phyloP scores from a whole-genome alignment of 495 filamentous ascomycete species.

The Oleoguttula mirabilis region DNA sequence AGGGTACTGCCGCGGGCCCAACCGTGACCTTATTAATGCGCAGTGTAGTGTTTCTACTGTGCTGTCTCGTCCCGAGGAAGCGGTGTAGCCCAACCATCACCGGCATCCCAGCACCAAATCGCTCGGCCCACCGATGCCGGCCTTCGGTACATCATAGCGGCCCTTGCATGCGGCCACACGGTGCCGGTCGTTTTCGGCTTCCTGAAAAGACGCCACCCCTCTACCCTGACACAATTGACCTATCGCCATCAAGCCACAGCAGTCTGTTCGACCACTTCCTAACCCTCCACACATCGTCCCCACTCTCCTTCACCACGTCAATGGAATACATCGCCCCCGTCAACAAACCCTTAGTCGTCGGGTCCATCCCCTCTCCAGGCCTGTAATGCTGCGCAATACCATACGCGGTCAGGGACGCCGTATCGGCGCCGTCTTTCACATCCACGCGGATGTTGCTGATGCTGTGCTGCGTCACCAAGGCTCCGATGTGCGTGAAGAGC shows the following conservation, averaged over 20 bases:
- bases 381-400: conserved; percentile 19
- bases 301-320: conserved; percentile 17
- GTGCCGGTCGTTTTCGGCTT: too few relatives aligned
- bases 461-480: conserved; percentile 16
- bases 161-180: too few relatives aligned
- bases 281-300: conserved; percentile 22
- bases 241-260: conserved; percentile 19
- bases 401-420: conserved; percentile 16
- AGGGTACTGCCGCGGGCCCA: too few relatives aligned
- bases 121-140: too few relatives aligned
- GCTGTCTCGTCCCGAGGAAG: too few relatives aligned
- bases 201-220: too few relatives aligned
- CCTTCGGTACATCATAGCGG: too few relatives aligned
- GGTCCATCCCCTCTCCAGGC: conserved; percentile 13
- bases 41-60: too few relatives aligned
- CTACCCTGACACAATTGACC: conserved; percentile 10
- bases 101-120: too few relatives aligned
- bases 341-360: conserved; percentile 14
- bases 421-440: conserved; percentile 16
- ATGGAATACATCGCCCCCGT: conserved; percentile 13
- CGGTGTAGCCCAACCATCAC: too few relatives aligned
- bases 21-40: too few relatives aligned
- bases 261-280: conserved; percentile 19
- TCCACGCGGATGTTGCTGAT: conserved; percentile 22
- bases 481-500: background rate